Evolutionary conservation across 192 early-diverging fungal genomes (phyloP).

Genomic region (Entomortierella chlamydospora): DNA sequence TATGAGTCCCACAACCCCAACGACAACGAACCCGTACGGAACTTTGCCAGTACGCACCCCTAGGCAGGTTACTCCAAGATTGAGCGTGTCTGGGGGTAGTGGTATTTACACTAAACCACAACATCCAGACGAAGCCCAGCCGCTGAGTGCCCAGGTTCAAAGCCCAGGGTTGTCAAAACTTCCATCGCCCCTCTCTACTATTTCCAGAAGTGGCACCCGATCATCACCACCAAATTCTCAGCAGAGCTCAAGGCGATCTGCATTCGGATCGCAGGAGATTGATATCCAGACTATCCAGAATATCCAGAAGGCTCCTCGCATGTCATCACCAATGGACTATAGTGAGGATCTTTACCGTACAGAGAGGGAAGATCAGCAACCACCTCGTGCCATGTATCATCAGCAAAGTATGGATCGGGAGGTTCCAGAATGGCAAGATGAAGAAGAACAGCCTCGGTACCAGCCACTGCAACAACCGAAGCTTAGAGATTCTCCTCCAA

Average conservation of each 20-base stretch:
- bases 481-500: background rate
- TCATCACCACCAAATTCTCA: slow-evolving; percentile 12
- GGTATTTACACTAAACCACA: slow-evolving; percentile 11
- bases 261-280: background rate
- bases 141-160: background rate
- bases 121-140: slow-evolving; percentile 3
- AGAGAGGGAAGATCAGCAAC: slow-evolving; percentile 11
- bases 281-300: slow-evolving; percentile 11
- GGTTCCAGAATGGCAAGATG: slow-evolving; percentile 26
- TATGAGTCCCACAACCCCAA: slow-evolving; percentile 36
- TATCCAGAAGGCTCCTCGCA: background rate
- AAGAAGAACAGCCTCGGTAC: slow-evolving; percentile 3
- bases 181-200: background rate
- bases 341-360: slow-evolving; percentile 10
- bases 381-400: background rate
- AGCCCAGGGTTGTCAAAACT: slow-evolving; percentile 1
- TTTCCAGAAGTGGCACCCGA: slow-evolving; percentile 7
- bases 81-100: slow-evolving; percentile 20
- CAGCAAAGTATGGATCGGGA: slow-evolving; percentile 11
- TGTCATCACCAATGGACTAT: slow-evolving; percentile 12
- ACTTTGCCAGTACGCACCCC: slow-evolving; percentile 17
- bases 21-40: slow-evolving; percentile 23
- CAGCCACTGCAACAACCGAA: background rate
- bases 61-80: slow-evolving; percentile 1
- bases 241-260: slow-evolving; percentile 8